phyloP scores from a whole-genome alignment of 2,329 filamentous ascomycete species.

The Aspergillus texensis region DNA sequence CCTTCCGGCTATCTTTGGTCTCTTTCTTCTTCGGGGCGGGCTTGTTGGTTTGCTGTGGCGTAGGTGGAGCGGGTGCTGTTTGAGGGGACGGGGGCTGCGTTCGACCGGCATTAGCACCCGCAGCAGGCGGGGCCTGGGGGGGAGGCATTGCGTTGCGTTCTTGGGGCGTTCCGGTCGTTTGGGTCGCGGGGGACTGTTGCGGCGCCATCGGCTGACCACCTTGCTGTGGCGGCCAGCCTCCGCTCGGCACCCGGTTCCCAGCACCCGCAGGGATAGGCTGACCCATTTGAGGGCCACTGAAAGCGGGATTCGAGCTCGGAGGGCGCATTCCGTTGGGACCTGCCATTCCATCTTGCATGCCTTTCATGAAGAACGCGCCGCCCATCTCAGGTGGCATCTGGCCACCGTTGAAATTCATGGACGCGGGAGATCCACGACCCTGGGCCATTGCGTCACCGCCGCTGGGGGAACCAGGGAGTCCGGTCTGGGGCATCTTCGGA shows the following conservation, averaged over 20 bases:
- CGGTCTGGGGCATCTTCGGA: slow-evolving; percentile 60
- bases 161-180: slow-evolving; percentile 58
- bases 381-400: slow-evolving; percentile 55
- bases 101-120: slow-evolving; percentile 43
- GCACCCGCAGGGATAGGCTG: slow-evolving; percentile 47
- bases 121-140: slow-evolving; percentile 48
- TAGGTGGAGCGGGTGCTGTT: slow-evolving; percentile 58
- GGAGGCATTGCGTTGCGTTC: slow-evolving; percentile 58
- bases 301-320: slow-evolving; percentile 56
- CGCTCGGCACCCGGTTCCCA: slow-evolving; percentile 43
- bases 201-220: slow-evolving; percentile 49
- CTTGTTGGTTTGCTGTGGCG: slow-evolving; percentile 62
- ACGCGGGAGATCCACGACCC: slow-evolving; percentile 62
- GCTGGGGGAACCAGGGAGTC: slow-evolving; percentile 60
- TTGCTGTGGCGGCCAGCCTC: slow-evolving; percentile 45
- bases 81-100: slow-evolving; percentile 49
- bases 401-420: slow-evolving; percentile 56
- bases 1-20: slow-evolving; percentile 56
- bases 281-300: slow-evolving; percentile 45
- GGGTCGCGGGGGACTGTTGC: slow-evolving; percentile 47
- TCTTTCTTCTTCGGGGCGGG: slow-evolving; percentile 64
- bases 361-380: slow-evolving; percentile 47
- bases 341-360: slow-evolving; percentile 46
- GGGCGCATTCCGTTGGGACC: slow-evolving; percentile 60
- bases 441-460: slow-evolving; percentile 59